Percentiles rank a stretch among this genome's conserved stretches.
Conservation (phyloP, 495 filamentous ascomycete species). For the Aspergillus bertholletiae region DNA sequence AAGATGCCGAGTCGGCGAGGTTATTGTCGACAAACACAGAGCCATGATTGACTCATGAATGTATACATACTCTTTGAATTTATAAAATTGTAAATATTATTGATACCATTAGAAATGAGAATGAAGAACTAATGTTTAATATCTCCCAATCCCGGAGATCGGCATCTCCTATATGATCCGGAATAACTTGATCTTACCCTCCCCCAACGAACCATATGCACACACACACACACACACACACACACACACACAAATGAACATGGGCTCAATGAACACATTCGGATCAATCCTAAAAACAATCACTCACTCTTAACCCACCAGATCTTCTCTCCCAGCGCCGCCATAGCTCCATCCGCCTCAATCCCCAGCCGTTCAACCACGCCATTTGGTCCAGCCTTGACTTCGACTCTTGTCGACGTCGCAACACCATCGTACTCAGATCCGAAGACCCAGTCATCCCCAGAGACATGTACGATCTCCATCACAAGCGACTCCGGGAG, state of each 20-base stretch:
- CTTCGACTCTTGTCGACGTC: neutral
- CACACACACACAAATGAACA: no score
- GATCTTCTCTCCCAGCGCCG: neutral
- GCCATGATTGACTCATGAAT: neutral
- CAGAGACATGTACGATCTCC: slow-evolving; percentile 1
- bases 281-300: neutral
- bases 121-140: no score
- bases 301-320: neutral
- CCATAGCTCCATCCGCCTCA: slow-evolving; percentile 1
- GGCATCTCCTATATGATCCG: no score
- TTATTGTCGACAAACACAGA: slow-evolving; percentile 9
- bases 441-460: neutral
- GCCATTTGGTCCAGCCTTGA: neutral
- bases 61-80: no score
- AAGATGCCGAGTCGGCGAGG: slow-evolving; percentile 16
- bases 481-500: neutral
- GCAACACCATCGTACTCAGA: neutral
- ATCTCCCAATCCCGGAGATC: no score
- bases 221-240: no score
- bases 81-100: no score
- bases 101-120: no score
- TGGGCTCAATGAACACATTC: no score
- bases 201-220: no score
- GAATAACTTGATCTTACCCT: no score
- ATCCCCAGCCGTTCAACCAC: neutral